These are phyloP conservation scores for Dissophora ornata DNA, from an alignment of 192 early-diverging fungal species.

Conservation along the genomic window DNA sequence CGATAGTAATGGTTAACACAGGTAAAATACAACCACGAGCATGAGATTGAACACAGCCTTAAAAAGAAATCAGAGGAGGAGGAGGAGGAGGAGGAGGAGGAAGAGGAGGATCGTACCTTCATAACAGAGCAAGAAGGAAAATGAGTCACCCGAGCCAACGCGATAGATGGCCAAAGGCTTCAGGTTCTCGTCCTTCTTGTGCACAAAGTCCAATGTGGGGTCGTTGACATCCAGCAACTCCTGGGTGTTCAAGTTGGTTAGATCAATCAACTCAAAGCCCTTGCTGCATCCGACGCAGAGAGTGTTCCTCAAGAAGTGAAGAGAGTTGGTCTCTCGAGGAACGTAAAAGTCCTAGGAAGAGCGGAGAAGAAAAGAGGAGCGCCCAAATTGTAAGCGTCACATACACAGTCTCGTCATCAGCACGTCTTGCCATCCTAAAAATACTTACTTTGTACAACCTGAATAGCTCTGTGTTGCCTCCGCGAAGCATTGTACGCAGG, in stretches of 20 bases:
- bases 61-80: too few relatives aligned
- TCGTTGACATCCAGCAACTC: conserved; percentile 89
- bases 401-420: too few relatives aligned
- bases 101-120: too few relatives aligned
- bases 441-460: conserved; percentile 69
- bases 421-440: too few relatives aligned
- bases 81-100: too few relatives aligned
- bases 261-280: conserved; percentile 94
- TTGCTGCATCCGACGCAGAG: conserved; percentile 91
- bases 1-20: too few relatives aligned
- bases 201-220: conserved; percentile 80
- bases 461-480: conserved; percentile 56
- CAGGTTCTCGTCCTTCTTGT: conserved; percentile 75
- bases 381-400: too few relatives aligned
- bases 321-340: conserved; percentile 86
- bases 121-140: conserved; percentile 87
- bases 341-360: conserved; percentile 87
- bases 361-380: background rate
- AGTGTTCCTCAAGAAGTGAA: conserved; percentile 87
- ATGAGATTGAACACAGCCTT: too few relatives aligned
- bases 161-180: conserved; percentile 88
- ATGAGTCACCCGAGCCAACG: conserved; percentile 71
- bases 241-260: conserved; percentile 86
- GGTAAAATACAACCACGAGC: too few relatives aligned
- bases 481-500: conserved; percentile 34